Base-by-base conservation (phyloP, 2,329 filamentous ascomycete genomes). In the Xylaria sp. region DNA sequence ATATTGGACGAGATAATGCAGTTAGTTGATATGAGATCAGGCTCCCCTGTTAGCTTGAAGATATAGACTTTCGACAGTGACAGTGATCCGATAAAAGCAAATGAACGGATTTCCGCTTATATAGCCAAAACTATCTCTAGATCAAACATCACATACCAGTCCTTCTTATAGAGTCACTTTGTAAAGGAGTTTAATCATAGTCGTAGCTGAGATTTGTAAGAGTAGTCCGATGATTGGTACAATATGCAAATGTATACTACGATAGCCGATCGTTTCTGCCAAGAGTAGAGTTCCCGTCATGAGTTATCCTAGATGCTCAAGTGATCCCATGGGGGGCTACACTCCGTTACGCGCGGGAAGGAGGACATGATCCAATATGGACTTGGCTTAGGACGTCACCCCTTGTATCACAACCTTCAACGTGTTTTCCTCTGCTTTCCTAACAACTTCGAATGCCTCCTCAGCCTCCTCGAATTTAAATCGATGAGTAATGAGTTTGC, bases 401-500 rank as follows among this genome's bases (percentile, higher is more conserved):
- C 74, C 74, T 46, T 71, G 39, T 33, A 75, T 75, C 52, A 75
- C 68, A 3, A 75, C 74, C 57, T 75, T 75, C 13, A 75, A 48
- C 18, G 68, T 74, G n/a, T 73, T 68, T 62, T 73, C 69, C 49
- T 59, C n/a, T 7, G 64, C 69, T 33, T 66, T 68, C 58, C 66
- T 72, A 15, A 73, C 73, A 15, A 68, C 51, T 74, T 62, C 60
- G 3, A 62, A 62, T 20, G 60, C 60, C 18, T 62, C 59, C 33
- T 62, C 70, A 23, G 72, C 70, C 46, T 73, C 43, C 55, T 71
- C 71, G 36, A 79, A 80, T 62, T 78, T 78, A 69, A 78, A 81
- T 15, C 79, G 68, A 43, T 80, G 76, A 2, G 79, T 82, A 55
- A 83, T 80, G 4, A 83, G 72, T 54, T 72, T 77, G 2, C 75